Conservation (phyloP, 305 asterid genomes). For the Solanum hybrid region DNA sequence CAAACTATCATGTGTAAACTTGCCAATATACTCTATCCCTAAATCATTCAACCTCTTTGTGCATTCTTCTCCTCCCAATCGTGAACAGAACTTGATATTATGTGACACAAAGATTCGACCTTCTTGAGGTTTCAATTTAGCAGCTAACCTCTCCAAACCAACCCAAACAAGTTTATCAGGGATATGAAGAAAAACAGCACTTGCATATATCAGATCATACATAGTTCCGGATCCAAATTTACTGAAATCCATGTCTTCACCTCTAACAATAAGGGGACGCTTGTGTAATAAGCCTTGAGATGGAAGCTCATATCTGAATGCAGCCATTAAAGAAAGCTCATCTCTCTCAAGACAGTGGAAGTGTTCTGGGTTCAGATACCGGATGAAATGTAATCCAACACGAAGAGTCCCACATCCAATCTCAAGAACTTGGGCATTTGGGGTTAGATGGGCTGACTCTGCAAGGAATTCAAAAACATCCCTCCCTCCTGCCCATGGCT, state of each 20-base stretch:
- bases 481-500: conserved; percentile 99
- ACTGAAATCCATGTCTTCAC: conserved; percentile 91
- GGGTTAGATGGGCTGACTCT: conserved; percentile 39
- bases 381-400: conserved; percentile 85
- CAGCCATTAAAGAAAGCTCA: conserved; percentile 92
- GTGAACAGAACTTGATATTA: conserved; percentile 85
- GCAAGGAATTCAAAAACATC: conserved; percentile 91
- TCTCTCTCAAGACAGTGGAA: conserved; percentile 90
- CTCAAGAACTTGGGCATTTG: conserved; percentile 71
- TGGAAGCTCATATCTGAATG: conserved; percentile 84
- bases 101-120: conserved; percentile 93
- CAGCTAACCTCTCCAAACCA: conserved; percentile 64
- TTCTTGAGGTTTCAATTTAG: conserved; percentile 51
- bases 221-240: conserved; percentile 46
- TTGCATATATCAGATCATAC: conserved; percentile 77
- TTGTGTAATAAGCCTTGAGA: conserved; percentile 76
- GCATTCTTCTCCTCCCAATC: conserved; percentile 89
- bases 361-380: conserved; percentile 57
- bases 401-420: conserved; percentile 98
- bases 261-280: conserved; percentile 78
- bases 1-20: conserved; percentile 80
- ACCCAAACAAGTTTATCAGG: conserved; percentile 89
- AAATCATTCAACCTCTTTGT: conserved; percentile 46
- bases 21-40: conserved; percentile 79
- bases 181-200: conserved; percentile 93